Conservation (phyloP, 352 stramenopile genomes). For the Phytophthora pistaciae region DNA sequence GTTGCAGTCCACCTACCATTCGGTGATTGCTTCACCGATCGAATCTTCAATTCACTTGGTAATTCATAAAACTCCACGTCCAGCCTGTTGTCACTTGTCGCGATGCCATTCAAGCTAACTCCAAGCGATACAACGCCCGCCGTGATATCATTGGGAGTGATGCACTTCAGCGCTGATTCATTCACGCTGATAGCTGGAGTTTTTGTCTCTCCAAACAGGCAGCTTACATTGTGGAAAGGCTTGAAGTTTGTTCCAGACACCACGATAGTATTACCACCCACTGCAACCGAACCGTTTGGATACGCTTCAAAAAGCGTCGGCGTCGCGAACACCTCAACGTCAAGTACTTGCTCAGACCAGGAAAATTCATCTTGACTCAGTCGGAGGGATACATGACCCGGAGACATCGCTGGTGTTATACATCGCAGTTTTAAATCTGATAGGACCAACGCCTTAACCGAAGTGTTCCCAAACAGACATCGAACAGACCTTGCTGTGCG, state of each 20-base stretch:
- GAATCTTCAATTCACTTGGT: constrained; percentile 14
- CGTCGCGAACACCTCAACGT: constrained; percentile 42
- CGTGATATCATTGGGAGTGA: constrained; percentile 27
- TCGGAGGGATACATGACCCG: constrained; percentile 25
- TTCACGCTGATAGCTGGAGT: constrained; percentile 38
- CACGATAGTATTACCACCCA: constrained; percentile 24
- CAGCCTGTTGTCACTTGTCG: constrained; percentile 39
- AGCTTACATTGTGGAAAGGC: constrained; percentile 37
- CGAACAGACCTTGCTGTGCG: constrained; percentile 29
- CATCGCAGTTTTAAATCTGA: constrained; percentile 43
- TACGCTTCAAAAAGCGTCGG: constrained; percentile 39
- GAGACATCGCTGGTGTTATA: constrained; percentile 31
- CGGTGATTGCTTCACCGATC: constrained; percentile 7
- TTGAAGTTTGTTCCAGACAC: constrained; percentile 57
- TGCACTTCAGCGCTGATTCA: constrained; percentile 38
- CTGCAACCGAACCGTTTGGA: constrained; percentile 22
- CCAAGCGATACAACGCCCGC: constrained; percentile 19
- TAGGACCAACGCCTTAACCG: constrained; percentile 37
- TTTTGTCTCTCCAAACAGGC: constrained; percentile 40
- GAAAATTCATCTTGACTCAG: constrained; percentile 51
- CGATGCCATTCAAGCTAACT: constrained; percentile 53
- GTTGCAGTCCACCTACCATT: constrained; percentile 19
- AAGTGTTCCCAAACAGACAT: constrained; percentile 45
- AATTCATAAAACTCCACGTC: constrained; percentile 29
- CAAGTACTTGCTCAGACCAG: constrained; percentile 40